Evolutionary conservation across 768 basidiomycete species (phyloP), one percentile per base, ranked within the genome.

Genomic region (Rhodotorula kratochvilovae): DNA sequence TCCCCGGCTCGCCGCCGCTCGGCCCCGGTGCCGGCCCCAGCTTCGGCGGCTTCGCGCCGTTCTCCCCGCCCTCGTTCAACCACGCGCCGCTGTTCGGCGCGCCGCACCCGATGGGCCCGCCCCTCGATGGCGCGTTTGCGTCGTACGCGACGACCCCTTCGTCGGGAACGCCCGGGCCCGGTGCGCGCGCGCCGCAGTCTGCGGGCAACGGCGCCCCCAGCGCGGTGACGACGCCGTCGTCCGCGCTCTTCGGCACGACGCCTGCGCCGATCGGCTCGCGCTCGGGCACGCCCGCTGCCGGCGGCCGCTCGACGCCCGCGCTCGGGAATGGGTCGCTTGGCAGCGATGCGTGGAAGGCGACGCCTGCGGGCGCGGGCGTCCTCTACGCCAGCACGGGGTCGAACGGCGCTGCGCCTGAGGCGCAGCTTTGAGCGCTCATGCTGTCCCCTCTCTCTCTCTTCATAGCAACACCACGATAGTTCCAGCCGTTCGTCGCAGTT

Each of bases 31-130:
- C 51, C 12, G 17, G 42, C 31, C 45, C 60, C 61, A 50, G 63
- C n/a, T 71, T 71, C 35, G 70, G 70, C 39, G 70, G 70, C 17
- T 71, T 71, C 43, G 70, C 70, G 23, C 70, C 70, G 6, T 71
- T 71, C 62, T 67, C 66, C 27, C 70, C 70, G 13, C 70, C 70
- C 13, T 60, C 66, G 50, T 71, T 67, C 61, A 62, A 67, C 66
- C 61, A 71, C 61, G 53, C 66, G 7, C 59, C 61, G n/a, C 61
- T 71, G 12, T 71, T 67, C 62, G 63, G 59, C 27, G 69, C 63
- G 7, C 69, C 69, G 35, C 69, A 57, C 19, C 63, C 68, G 16
- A 16, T 46, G 17, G 29, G 42, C 1, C 54, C 39, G 1, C 23
- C 13, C 31, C 19, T 21, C 31, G 42, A 42, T 27, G 53, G 35